Conservation (phyloP, 495 filamentous ascomycete genomes). For the Massariosphaeria phaeospora region DNA sequence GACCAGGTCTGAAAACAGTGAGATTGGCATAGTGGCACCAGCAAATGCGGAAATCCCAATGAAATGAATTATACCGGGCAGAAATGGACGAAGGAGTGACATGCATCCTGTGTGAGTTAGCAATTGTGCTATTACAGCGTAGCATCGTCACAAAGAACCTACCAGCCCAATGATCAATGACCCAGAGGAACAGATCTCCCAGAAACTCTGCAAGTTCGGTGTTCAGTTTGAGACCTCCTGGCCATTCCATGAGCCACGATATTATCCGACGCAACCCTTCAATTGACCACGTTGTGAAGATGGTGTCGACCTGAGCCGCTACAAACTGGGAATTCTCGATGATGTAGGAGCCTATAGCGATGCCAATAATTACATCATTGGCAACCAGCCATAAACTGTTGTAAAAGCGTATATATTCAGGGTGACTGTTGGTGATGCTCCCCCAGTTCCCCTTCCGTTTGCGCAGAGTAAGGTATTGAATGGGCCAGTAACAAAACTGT, state of each 20-base stretch:
- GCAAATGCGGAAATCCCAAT: constrained; percentile 94
- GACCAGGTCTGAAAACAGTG: constrained; percentile 89
- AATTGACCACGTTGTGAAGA: constrained; percentile 79
- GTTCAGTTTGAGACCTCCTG: constrained; percentile 97
- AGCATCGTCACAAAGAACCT: constrained; percentile 31
- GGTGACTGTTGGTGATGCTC: constrained; percentile 89
- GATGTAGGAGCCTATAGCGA: constrained; percentile 92
- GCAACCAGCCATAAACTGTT: constrained; percentile 98
- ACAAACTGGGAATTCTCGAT: constrained; percentile 90
- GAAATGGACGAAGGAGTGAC: constrained; percentile 63
- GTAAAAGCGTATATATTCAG: constrained; percentile 98
- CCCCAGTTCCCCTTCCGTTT: constrained; percentile 89
- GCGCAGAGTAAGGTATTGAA: constrained; percentile 87
- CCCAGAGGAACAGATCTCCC: constrained; percentile 93
- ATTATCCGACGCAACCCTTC: constrained; percentile 86
- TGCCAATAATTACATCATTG: constrained; percentile 98
- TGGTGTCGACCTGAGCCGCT: constrained; percentile 70
- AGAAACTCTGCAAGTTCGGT: constrained; percentile 90
- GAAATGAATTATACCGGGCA: constrained; percentile 85
- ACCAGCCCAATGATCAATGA: constrained; percentile 96
- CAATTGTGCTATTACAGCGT: background rate
- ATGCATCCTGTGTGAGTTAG: constrained; percentile 55
- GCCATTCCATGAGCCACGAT: constrained; percentile 92
- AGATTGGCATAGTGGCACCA: constrained; percentile 94
- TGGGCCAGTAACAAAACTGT: constrained; percentile 98